These are phyloP conservation scores for Cyberlindnera veronae DNA, from an alignment of 805 yeast species.

Conservation along the genomic window DNA sequence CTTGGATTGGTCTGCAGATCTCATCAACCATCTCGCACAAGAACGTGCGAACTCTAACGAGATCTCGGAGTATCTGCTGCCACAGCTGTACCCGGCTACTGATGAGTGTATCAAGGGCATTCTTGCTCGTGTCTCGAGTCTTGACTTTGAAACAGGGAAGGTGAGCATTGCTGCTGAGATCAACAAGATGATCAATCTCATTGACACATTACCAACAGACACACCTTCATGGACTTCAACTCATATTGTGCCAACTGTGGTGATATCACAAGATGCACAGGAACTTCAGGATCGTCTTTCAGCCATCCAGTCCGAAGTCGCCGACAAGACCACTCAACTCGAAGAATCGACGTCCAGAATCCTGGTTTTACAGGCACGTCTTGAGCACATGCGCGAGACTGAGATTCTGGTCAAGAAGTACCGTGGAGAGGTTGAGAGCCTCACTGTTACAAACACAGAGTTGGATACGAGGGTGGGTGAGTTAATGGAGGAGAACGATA, in stretches of 20 bases:
- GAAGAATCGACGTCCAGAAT: constrained; percentile 46
- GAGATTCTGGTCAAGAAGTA: constrained; percentile 27
- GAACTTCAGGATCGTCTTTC: not conserved
- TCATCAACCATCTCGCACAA: not conserved
- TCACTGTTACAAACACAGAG: constrained; percentile 12
- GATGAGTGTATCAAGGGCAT: constrained; percentile 1
- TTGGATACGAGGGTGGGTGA: constrained; percentile 16
- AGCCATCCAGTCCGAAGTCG: not conserved
- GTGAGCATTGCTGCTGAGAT: not conserved
- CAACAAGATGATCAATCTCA: not conserved
- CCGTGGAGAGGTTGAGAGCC: constrained; percentile 21
- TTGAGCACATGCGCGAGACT: constrained; percentile 32
- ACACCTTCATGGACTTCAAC: constrained; percentile 1
- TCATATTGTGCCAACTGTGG: not conserved
- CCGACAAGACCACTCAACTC: constrained; percentile 17
- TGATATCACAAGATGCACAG: not conserved
- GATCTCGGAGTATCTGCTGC: constrained; percentile 1
- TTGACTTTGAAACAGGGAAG: constrained; percentile 4
- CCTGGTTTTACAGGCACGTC: constrained; percentile 41
- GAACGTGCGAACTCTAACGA: constrained; percentile 2
- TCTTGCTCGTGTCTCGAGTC: not conserved
- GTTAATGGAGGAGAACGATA: constrained; percentile 24
- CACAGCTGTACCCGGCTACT: not conserved
- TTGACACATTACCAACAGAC: not conserved
- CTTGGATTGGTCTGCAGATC: not conserved